Evolutionary conservation across 2,329 filamentous ascomycete genomes (phyloP).

Genomic region (Sclerotinia trifoliorum): DNA sequence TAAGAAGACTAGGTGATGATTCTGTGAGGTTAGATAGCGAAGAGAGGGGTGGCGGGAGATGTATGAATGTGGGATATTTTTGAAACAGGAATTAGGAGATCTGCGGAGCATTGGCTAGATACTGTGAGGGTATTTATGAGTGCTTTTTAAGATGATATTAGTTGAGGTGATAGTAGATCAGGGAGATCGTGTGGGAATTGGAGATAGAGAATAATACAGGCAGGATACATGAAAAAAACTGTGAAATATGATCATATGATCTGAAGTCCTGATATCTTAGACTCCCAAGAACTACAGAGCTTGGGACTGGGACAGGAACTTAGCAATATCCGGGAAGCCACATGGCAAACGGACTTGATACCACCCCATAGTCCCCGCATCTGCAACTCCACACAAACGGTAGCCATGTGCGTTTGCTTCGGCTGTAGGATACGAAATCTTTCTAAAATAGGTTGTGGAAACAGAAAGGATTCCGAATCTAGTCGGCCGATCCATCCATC

Average conservation of each 20-base stretch:
- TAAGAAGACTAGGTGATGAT: no score
- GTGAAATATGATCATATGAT: background rate
- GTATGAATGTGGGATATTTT: no score
- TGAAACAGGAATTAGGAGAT: no score
- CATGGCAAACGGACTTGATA: background rate
- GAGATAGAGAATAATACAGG: background rate
- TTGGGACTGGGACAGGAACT: background rate
- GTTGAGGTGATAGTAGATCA: no score
- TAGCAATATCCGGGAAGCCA: background rate
- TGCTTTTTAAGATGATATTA: no score
- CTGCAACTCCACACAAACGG: background rate
- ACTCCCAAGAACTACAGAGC: background rate
- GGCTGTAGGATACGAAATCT: background rate
- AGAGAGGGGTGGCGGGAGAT: no score
- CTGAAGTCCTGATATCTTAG: background rate
- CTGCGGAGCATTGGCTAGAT: no score
- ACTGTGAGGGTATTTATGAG: no score
- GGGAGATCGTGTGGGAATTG: background rate
- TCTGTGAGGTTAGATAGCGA: no score
- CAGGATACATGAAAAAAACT: background rate
- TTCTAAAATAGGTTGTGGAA: background rate
- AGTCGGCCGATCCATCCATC: conserved; percentile 7
- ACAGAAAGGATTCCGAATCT: conserved; percentile 13
- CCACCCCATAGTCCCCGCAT: background rate
- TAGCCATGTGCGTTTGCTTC: background rate